Conservation (phyloP, 352 stramenopile species). For the Poterioochromonas sp. region DNA sequence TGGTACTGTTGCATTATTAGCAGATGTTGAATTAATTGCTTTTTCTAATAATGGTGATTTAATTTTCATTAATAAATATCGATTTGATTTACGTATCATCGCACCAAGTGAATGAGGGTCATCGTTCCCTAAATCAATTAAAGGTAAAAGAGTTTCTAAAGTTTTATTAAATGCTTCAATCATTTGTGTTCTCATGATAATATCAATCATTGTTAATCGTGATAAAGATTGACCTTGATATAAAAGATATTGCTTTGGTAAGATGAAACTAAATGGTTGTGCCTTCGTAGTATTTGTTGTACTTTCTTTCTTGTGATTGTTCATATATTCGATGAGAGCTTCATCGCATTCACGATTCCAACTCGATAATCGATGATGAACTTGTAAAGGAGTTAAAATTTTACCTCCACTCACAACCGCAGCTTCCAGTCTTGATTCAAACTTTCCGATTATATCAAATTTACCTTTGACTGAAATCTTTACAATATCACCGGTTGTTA, state of each 20-base stretch:
- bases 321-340: not conserved
- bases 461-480: not conserved
- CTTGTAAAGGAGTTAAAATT: conserved; percentile 1
- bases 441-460: not conserved
- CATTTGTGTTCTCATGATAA: not conserved
- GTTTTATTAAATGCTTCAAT: conserved; percentile 22
- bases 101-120: conserved; percentile 25
- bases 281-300: not conserved
- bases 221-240: not conserved
- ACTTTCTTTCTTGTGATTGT: not conserved
- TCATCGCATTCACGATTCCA: not conserved
- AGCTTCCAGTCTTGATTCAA: not conserved
- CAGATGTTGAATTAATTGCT: not conserved
- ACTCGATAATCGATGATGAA: not conserved
- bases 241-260: not conserved
- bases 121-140: conserved; percentile 29
- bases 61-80: conserved; percentile 16
- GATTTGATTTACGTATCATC: conserved; percentile 11
- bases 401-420: not conserved
- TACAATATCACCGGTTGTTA: not conserved
- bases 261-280: not conserved
- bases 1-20: not conserved
- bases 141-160: not conserved
- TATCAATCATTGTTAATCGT: not conserved
- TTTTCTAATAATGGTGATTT: conserved; percentile 25